These are phyloP conservation scores for Coffea humblotiana DNA, from an alignment of 305 asterid species.

Conservation along the genomic window DNA sequence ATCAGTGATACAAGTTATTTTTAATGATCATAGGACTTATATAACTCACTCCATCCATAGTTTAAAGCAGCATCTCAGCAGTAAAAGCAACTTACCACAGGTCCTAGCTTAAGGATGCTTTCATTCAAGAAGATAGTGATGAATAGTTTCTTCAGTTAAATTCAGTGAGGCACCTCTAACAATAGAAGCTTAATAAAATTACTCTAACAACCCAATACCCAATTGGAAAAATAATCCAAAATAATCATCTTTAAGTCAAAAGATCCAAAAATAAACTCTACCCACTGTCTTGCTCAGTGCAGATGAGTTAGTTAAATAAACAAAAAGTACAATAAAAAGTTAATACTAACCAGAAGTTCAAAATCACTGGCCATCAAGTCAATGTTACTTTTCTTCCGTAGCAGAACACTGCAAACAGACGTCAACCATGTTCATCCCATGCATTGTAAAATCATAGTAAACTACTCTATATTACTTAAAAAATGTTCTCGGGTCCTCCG, in stretches of 20 bases:
- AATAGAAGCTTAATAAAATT: too few species aligned
- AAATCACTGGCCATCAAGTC: conserved; percentile 68
- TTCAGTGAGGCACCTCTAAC: too few species aligned
- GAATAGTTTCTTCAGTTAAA: background rate
- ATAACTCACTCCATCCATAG: background rate
- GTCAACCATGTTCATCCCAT: conserved; percentile 18
- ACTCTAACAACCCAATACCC: background rate
- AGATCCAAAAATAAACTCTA: background rate
- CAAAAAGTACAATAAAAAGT: background rate
- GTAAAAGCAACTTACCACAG: background rate
- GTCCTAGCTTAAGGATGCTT: background rate
- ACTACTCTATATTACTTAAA: background rate
- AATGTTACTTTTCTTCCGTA: conserved; percentile 57
- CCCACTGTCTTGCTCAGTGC: background rate
- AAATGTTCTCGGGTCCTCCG: background rate
- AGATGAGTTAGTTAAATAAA: background rate
- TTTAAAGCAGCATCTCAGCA: background rate
- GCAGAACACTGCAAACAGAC: conserved; percentile 62
- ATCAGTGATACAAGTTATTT: background rate
- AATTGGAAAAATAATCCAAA: too few species aligned
- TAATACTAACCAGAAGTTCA: conserved; percentile 52
- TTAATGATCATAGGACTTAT: background rate
- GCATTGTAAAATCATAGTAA: conserved; percentile 2
- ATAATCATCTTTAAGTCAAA: background rate
- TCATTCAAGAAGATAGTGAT: background rate